These are phyloP conservation scores for Borealophlyctis nickersoniae DNA, from an alignment of 192 early-diverging fungal genomes.

Conservation along the genomic window DNA sequence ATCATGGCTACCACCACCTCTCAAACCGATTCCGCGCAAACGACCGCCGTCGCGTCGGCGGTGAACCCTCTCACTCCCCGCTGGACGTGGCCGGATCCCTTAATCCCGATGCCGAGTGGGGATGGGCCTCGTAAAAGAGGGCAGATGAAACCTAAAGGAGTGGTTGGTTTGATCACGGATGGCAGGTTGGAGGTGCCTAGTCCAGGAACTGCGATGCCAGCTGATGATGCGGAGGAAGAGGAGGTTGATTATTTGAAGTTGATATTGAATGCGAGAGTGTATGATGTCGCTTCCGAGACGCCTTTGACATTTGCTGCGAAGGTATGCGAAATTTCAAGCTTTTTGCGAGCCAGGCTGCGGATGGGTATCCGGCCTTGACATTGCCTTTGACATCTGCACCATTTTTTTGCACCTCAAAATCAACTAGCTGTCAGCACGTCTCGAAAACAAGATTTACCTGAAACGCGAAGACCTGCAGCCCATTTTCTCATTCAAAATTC, in stretches of 20 bases:
- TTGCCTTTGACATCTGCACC: constrained; percentile 5
- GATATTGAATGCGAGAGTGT: constrained; percentile 51
- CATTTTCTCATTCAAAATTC: constrained; percentile 53
- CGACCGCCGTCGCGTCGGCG: constrained; percentile 83
- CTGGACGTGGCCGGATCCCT: too few species aligned
- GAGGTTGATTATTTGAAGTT: constrained; percentile 34
- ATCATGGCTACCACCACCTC: constrained; percentile 14
- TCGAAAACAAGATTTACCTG: constrained; percentile 40
- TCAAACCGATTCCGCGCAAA: too few species aligned
- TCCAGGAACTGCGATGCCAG: too few species aligned
- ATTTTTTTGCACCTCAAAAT: not conserved
- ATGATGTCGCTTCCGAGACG: constrained; percentile 40
- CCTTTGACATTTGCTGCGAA: constrained; percentile 35
- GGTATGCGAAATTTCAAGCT: not conserved
- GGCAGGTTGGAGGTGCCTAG: too few species aligned
- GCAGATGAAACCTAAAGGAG: too few species aligned
- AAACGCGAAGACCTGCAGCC: constrained; percentile 56
- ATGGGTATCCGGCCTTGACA: not conserved
- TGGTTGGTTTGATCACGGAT: too few species aligned
- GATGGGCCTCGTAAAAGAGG: too few species aligned
- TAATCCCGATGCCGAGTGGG: too few species aligned
- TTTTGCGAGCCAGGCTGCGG: not conserved
- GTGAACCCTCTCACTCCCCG: too few species aligned
- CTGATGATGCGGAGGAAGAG: too few species aligned
- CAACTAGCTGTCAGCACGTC: constrained; percentile 23